These are phyloP conservation scores for Xylariomycetidae sp. DNA, from an alignment of 2,329 filamentous ascomycete species.

Conservation along the genomic window DNA sequence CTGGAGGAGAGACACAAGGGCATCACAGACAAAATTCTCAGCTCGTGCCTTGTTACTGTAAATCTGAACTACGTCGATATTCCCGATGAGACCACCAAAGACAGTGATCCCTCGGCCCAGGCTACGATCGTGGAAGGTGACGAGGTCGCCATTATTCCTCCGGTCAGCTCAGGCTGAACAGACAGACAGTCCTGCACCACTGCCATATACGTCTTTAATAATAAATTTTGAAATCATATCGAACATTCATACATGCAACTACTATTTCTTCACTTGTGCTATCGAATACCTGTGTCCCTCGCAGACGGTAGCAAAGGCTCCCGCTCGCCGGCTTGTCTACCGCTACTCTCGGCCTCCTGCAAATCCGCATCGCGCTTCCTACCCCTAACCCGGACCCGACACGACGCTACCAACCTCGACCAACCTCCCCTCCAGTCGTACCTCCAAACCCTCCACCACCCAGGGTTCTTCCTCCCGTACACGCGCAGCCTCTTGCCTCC, in stretches of 20 bases:
- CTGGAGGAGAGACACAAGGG: conserved; percentile 68
- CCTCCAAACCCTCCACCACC: conserved; percentile 27
- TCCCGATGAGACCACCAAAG: conserved; percentile 38
- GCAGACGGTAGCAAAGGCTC: conserved; percentile 15
- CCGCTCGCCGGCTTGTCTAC: no score
- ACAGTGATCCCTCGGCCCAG: conserved; percentile 29
- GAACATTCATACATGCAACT: no score
- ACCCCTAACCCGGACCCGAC: no score
- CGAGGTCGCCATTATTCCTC: conserved; percentile 83
- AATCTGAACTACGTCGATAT: conserved; percentile 79
- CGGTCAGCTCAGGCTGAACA: conserved; percentile 81
- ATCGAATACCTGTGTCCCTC: not conserved
- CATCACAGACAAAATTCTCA: conserved; percentile 63
- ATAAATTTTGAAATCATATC: no score
- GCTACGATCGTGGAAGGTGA: conserved; percentile 65
- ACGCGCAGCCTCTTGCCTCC: conserved; percentile 6
- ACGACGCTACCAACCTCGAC: no score
- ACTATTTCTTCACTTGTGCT: no score
- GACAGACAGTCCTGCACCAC: no score
- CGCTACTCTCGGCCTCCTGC: no score
- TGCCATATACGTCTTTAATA: no score
- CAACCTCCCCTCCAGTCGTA: conserved; percentile 7
- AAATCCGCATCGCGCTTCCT: no score
- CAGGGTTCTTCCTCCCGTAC: conserved; percentile 10
- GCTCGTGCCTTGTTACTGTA: conserved; percentile 71